These are phyloP conservation scores for Salix caprea DNA, from an alignment of 345 rosid species.

Conservation along the genomic window DNA sequence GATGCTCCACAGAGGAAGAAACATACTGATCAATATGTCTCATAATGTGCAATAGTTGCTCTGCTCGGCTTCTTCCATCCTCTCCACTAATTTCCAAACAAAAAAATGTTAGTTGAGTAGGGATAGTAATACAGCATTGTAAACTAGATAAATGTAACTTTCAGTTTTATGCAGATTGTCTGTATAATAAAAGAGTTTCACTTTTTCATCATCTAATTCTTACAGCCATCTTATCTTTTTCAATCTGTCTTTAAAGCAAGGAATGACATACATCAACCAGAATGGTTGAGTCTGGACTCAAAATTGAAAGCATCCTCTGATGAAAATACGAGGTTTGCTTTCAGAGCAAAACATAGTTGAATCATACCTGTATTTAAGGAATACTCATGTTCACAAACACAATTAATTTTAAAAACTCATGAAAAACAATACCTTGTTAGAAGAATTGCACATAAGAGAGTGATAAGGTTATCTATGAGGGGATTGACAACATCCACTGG, in stretches of 20 bases:
- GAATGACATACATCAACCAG: not conserved
- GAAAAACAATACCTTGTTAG: conserved; percentile 66
- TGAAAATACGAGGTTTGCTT: not conserved
- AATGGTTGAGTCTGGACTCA: not conserved
- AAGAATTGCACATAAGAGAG: conserved; percentile 95
- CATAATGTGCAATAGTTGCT: conserved; percentile 88
- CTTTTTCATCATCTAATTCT: not conserved
- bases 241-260: not conserved
- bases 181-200: not conserved
- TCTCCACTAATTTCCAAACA: conserved; percentile 69
- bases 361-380: not conserved
- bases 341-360: not conserved
- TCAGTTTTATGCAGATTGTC: not conserved
- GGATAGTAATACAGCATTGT: not conserved
- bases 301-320: not conserved
- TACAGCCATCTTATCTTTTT: not conserved
- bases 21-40: conserved; percentile 83
- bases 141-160: not conserved
- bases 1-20: conserved; percentile 74
- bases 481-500: conserved; percentile 79
- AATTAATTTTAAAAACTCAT: not conserved
- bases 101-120: conserved; percentile 14
- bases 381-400: not conserved
- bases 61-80: conserved; percentile 98
- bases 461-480: conserved; percentile 82